Percentiles rank a stretch among this genome's conserved stretches.
These are phyloP conservation scores for Aspergillus sclerotiicarbonarius DNA, from an alignment of 495 filamentous ascomycete genomes.

Conservation along the genomic window DNA sequence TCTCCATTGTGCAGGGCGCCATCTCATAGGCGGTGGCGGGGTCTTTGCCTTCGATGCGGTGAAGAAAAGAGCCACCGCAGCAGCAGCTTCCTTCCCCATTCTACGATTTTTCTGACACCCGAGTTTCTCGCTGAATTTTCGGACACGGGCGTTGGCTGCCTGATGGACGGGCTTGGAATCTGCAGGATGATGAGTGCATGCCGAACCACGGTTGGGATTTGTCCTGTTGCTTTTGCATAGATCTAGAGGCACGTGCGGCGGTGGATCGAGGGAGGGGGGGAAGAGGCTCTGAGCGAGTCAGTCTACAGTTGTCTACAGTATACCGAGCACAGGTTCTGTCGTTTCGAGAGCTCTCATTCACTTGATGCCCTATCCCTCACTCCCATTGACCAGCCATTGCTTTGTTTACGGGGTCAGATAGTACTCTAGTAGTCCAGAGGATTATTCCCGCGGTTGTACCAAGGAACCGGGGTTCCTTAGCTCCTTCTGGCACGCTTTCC, in stretches of 20 bases:
- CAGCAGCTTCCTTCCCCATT: neutral
- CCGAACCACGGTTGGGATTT: neutral
- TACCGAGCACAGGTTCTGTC: too few species aligned
- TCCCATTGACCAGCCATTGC: conserved; percentile 5
- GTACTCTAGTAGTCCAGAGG: too few species aligned
- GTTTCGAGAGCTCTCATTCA: too few species aligned
- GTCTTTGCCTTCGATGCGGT: conserved; percentile 33
- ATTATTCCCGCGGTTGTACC: conserved; percentile 10
- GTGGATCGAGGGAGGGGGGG: too few species aligned
- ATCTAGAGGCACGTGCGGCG: conserved; percentile 1
- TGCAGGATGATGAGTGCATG: conserved; percentile 4
- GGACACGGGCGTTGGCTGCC: conserved; percentile 1
- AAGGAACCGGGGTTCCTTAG: conserved; percentile 18
- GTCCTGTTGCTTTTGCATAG: neutral
- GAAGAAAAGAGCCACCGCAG: conserved; percentile 17
- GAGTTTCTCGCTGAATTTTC: conserved; percentile 13
- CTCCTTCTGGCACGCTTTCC: conserved; percentile 3
- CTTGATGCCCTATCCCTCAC: too few species aligned
- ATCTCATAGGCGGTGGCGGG: conserved; percentile 17
- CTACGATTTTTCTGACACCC: conserved; percentile 9
- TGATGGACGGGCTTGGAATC: neutral
- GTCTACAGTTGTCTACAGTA: neutral
- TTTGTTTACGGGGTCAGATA: conserved; percentile 2
- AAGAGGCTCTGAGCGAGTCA: too few species aligned
- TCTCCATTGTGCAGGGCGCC: neutral